Percentiles rank a stretch among this genome's conserved stretches.
phyloP scores from a whole-genome alignment of 768 basidiomycete species.

The Auricularia sp. region DNA sequence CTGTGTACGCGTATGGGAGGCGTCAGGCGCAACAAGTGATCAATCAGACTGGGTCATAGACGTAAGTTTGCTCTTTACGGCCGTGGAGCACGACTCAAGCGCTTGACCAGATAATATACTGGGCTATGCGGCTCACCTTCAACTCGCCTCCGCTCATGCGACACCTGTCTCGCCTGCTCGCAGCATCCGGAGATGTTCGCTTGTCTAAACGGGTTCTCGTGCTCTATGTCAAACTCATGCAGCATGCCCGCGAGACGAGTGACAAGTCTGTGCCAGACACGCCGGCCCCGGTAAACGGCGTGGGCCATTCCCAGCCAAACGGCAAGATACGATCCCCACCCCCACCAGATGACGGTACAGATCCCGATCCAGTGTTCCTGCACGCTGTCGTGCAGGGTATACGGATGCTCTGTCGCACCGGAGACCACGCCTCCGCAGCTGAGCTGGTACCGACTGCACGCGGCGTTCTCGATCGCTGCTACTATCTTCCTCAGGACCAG shows the following conservation, averaged over 20 bases:
- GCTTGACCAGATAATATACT: conserved; percentile 68
- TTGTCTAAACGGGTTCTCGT: conserved; percentile 68
- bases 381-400: conserved; percentile 68
- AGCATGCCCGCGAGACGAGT: conserved; percentile 66
- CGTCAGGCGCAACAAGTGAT: conserved; percentile 50
- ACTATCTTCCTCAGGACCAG: conserved; percentile 21
- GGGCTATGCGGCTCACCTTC: conserved; percentile 90
- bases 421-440: conserved; percentile 55
- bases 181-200: conserved; percentile 45
- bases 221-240: conserved; percentile 75
- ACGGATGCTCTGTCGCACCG: conserved; percentile 61
- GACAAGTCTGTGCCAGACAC: conserved; percentile 18
- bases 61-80: conserved; percentile 30
- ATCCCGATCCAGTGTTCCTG: conserved; percentile 65
- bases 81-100: neutral
- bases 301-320: conserved; percentile 4
- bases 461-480: neutral
- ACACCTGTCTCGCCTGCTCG: conserved; percentile 70
- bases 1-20: conserved; percentile 75
- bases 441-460: conserved; percentile 51
- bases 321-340: neutral
- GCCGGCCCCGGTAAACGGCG: conserved; percentile 11
- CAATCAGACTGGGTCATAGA: conserved; percentile 74
- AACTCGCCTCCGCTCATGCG: conserved; percentile 80
- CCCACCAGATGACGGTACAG: conserved; percentile 33